These are phyloP conservation scores for Mycena crocata DNA, from an alignment of 768 basidiomycete species.

Conservation along the genomic window DNA sequence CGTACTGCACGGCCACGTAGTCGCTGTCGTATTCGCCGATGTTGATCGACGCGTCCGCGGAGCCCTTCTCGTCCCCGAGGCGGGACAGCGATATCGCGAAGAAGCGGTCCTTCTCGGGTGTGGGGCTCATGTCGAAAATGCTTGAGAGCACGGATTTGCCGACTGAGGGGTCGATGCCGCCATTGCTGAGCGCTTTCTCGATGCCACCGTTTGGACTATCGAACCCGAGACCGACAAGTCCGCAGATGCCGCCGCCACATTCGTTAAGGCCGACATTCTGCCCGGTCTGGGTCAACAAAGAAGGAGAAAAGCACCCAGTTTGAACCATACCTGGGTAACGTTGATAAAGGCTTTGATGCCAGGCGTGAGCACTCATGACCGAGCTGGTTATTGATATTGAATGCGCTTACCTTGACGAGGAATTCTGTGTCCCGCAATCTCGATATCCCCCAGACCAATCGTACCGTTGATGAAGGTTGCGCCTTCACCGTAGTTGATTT, in stretches of 20 bases:
- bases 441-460: constrained; percentile 4
- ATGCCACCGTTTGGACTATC: too few species aligned
- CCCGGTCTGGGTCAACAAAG: background rate
- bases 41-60: constrained; percentile 13
- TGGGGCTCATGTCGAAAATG: constrained; percentile 25
- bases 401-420: constrained; percentile 25
- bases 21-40: constrained; percentile 17
- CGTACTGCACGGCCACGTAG: background rate
- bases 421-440: constrained; percentile 15
- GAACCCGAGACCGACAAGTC: too few species aligned
- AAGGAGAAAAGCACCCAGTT: background rate
- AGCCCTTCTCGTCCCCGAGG: background rate
- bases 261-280: constrained; percentile 22
- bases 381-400: too few species aligned
- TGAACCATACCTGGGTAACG: constrained; percentile 2
- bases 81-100: constrained; percentile 25
- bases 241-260: background rate
- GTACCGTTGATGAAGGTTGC: constrained; percentile 14
- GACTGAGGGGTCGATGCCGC: background rate
- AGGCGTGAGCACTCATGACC: too few species aligned
- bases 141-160: constrained; percentile 24
- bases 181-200: background rate
- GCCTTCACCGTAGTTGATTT: constrained; percentile 11
- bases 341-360: constrained; percentile 4
- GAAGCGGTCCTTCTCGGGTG: constrained; percentile 3